Conservation (phyloP, 768 basidiomycete species). For the Lactarius quietus region DNA sequence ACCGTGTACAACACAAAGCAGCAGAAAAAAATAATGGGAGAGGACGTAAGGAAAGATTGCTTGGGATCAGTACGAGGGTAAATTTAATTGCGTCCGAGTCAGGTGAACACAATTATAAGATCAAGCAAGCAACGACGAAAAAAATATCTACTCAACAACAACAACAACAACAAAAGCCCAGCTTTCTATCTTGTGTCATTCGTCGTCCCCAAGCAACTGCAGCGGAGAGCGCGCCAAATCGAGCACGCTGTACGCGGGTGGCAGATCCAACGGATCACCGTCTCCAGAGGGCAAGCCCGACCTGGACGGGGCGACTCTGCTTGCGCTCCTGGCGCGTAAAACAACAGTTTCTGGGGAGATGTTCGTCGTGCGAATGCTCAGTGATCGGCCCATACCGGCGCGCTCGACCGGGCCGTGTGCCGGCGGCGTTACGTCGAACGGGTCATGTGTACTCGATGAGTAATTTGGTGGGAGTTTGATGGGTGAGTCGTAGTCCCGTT, state of each 20-base stretch:
- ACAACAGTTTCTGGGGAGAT: not conserved
- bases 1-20: not conserved
- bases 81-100: not conserved
- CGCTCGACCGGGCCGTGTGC: not conserved
- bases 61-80: not conserved
- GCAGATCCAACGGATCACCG: constrained; percentile 13
- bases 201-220: not conserved
- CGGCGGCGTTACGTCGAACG: not conserved
- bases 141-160: not conserved
- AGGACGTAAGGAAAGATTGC: not conserved
- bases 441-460: not conserved
- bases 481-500: not conserved
- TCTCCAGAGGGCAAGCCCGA: constrained; percentile 2
- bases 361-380: constrained; percentile 12
- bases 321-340: not conserved
- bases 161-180: not conserved
- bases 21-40: not conserved
- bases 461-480: constrained; percentile 20
- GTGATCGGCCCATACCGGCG: not conserved
- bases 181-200: constrained; percentile 1
- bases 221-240: constrained; percentile 13
- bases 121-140: not conserved
- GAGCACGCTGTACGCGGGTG: constrained; percentile 22
- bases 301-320: not conserved
- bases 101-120: not conserved